Evolutionary conservation across 2,329 filamentous ascomycete genomes (phyloP).

Genomic region (Clonostachys rosea): DNA sequence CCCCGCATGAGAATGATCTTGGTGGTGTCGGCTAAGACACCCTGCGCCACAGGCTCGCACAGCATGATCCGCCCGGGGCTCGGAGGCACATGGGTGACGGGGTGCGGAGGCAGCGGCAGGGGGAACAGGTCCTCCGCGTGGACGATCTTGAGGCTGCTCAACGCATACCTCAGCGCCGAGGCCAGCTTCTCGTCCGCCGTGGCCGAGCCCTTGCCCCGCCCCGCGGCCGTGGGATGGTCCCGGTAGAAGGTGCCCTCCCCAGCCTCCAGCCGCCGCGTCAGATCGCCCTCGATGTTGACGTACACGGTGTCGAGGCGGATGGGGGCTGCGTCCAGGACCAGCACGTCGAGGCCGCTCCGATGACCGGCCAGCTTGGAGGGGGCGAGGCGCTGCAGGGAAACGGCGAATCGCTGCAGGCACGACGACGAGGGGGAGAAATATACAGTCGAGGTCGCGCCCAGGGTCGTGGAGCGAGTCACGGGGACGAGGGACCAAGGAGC

Average conservation of each 20-base stretch:
- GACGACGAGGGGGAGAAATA: conserved; percentile 70
- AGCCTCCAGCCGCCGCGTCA: conserved; percentile 75
- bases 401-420: conserved; percentile 75
- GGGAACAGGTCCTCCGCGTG: conserved; percentile 78
- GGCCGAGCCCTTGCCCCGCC: conserved; percentile 20
- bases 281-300: conserved; percentile 77
- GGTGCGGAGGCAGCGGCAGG: conserved; percentile 76
- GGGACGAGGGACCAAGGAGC: conserved; percentile 83
- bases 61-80: conserved; percentile 84
- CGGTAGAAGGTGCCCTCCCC: conserved; percentile 79
- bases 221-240: conserved; percentile 43
- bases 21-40: conserved; percentile 69
- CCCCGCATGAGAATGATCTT: conserved; percentile 76
- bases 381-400: conserved; percentile 66
- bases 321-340: conserved; percentile 75
- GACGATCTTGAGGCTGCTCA: conserved; percentile 69
- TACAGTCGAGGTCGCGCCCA: conserved; percentile 71
- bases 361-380: conserved; percentile 71
- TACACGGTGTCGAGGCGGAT: conserved; percentile 80
- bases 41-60: conserved; percentile 94
- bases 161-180: conserved; percentile 66
- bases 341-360: conserved; percentile 75
- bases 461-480: conserved; percentile 59
- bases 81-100: conserved; percentile 78
- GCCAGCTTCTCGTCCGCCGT: conserved; percentile 54